Percentiles rank a stretch among this genome's conserved stretches.
These are phyloP conservation scores for Penicillium odoratum DNA, from an alignment of 495 filamentous ascomycete species.

Conservation along the genomic window DNA sequence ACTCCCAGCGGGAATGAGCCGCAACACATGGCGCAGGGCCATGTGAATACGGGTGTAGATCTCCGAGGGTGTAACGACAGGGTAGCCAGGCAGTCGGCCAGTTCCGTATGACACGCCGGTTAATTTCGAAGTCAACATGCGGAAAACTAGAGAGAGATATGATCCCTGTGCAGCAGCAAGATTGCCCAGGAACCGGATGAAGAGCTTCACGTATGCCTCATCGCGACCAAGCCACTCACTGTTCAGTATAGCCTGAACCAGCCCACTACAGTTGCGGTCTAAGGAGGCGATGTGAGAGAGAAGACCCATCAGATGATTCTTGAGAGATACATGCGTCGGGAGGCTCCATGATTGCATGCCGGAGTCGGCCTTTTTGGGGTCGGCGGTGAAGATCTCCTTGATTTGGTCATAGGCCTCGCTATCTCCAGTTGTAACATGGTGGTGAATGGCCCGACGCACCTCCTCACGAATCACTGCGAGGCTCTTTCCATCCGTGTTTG, in stretches of 20 bases:
- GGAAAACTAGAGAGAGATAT: slow-evolving; percentile 62
- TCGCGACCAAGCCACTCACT: slow-evolving; percentile 85
- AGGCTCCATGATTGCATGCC: slow-evolving; percentile 37
- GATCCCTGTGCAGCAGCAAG: slow-evolving; percentile 76
- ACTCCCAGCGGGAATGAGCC: slow-evolving; percentile 75
- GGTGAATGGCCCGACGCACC: slow-evolving; percentile 71
- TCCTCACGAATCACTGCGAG: slow-evolving; percentile 64
- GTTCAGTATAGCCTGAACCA: slow-evolving; percentile 71
- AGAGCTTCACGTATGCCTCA: slow-evolving; percentile 75
- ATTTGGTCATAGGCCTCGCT: slow-evolving; percentile 71
- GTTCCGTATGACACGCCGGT: slow-evolving; percentile 51
- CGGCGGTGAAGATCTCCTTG: slow-evolving; percentile 63
- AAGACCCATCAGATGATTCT: slow-evolving; percentile 74
- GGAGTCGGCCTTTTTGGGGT: slow-evolving; percentile 45
- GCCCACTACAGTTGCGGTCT: slow-evolving; percentile 66
- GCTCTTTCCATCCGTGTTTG: slow-evolving; percentile 54
- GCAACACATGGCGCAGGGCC: slow-evolving; percentile 71
- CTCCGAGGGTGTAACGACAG: slow-evolving; percentile 55
- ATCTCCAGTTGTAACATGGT: slow-evolving; percentile 58
- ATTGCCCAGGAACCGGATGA: slow-evolving; percentile 75
- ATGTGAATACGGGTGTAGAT: slow-evolving; percentile 71
- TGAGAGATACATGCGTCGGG: slow-evolving; percentile 57
- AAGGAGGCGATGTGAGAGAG: slow-evolving; percentile 70
- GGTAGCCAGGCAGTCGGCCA: slow-evolving; percentile 60
- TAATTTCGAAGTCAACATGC: slow-evolving; percentile 80